Evolutionary conservation across 1,284 basidiomycete genomes (phyloP).

Genomic region (Rhodotorula sp.): DNA sequence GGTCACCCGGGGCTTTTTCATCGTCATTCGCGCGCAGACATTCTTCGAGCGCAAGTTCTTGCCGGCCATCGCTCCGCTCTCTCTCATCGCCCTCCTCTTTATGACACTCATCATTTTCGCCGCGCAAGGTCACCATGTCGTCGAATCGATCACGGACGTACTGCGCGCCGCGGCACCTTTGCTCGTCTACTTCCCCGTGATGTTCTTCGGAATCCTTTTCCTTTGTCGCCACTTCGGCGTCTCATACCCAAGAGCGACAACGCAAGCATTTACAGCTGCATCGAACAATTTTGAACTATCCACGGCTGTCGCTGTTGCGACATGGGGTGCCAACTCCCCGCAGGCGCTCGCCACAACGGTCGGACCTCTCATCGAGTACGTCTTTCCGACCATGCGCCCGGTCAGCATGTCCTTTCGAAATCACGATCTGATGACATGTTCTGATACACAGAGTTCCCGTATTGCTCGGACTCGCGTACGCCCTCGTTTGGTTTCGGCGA

Average conservation of each 20-base stretch:
- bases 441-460: conserved; percentile 53
- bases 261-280: conserved; percentile 54
- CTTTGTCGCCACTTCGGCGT: conserved; percentile 47
- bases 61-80: conserved; percentile 54
- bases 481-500: conserved; percentile 14
- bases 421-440: conserved; percentile 3
- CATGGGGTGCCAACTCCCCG: conserved; percentile 70
- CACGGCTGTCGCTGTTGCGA: conserved; percentile 76
- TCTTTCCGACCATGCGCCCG: too few species aligned
- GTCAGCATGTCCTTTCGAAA: too few species aligned
- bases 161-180: conserved; percentile 78
- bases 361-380: not conserved
- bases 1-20: conserved; percentile 63
- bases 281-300: conserved; percentile 66
- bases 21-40: conserved; percentile 53
- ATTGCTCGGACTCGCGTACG: conserved; percentile 7
- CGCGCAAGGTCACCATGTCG: conserved; percentile 59
- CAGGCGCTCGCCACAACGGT: conserved; percentile 71
- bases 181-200: conserved; percentile 49
- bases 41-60: conserved; percentile 63
- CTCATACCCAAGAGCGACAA: conserved; percentile 63
- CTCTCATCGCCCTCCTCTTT: conserved; percentile 74
- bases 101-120: conserved; percentile 54
- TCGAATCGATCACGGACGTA: conserved; percentile 67
- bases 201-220: conserved; percentile 77